Percentiles rank a stretch among this genome's conserved stretches.
Conservation (phyloP, 108 stramenopile genomes). For the Discostella pseudostelligera region DNA sequence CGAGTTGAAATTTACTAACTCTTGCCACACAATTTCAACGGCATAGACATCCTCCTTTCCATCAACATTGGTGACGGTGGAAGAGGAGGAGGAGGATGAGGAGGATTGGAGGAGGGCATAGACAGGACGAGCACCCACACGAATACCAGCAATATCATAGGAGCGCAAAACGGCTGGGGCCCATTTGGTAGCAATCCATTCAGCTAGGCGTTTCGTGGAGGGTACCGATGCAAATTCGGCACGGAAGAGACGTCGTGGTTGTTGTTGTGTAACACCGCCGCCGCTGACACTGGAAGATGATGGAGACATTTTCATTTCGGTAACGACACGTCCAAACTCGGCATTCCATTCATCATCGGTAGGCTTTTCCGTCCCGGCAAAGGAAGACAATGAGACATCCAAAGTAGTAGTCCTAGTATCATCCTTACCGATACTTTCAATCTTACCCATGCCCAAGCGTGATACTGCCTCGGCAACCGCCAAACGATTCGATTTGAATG, state of each 20-base stretch:
- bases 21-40: slow-evolving; percentile 80
- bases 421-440: slow-evolving; percentile 3
- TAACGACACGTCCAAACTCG: slow-evolving; percentile 59
- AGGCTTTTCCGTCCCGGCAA: slow-evolving; percentile 48
- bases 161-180: slow-evolving; percentile 78
- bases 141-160: slow-evolving; percentile 81
- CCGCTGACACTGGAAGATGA: slow-evolving; percentile 36
- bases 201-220: slow-evolving; percentile 61
- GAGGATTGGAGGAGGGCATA: slow-evolving; percentile 51
- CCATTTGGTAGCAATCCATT: slow-evolving; percentile 86
- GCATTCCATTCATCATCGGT: slow-evolving; percentile 61
- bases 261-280: background rate
- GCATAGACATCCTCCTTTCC: slow-evolving; percentile 24
- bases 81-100: no score
- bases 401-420: slow-evolving; percentile 9
- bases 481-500: slow-evolving; percentile 58
- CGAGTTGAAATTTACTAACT: slow-evolving; percentile 65
- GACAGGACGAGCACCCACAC: slow-evolving; percentile 73
- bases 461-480: slow-evolving; percentile 63
- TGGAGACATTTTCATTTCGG: slow-evolving; percentile 20
- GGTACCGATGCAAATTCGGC: slow-evolving; percentile 62
- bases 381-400: slow-evolving; percentile 64
- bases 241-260: slow-evolving; percentile 42
- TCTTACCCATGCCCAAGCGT: slow-evolving; percentile 41
- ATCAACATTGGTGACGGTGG: background rate